Evolutionary conservation across 2,329 filamentous ascomycete species (phyloP).

Genomic region (Hypoxylon sp.): DNA sequence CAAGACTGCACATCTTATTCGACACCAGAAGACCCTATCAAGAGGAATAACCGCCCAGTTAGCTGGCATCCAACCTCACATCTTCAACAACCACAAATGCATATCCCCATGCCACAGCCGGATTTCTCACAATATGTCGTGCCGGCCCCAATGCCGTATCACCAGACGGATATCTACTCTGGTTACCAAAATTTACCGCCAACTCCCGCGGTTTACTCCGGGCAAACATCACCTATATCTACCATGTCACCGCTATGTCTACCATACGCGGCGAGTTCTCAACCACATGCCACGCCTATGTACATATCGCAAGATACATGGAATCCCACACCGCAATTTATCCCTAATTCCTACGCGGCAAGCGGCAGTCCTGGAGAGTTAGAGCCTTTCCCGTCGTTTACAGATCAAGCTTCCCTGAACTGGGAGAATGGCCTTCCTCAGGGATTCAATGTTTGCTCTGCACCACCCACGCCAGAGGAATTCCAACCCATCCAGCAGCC

Average conservation of each 20-base stretch:
- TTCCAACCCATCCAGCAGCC: constrained; percentile 67
- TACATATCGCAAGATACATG: constrained; percentile 60
- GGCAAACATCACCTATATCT: constrained; percentile 69
- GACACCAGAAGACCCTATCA: constrained; percentile 53
- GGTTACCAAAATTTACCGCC: constrained; percentile 64
- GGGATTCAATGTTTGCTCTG: constrained; percentile 62
- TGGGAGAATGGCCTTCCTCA: constrained; percentile 64
- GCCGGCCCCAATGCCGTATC: constrained; percentile 57
- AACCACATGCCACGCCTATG: constrained; percentile 54
- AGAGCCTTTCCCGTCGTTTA: constrained; percentile 55
- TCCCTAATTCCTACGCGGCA: constrained; percentile 50
- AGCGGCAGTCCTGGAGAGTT: constrained; percentile 47
- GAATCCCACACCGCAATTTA: constrained; percentile 54
- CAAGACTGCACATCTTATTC: constrained; percentile 50
- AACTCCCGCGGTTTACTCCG: constrained; percentile 69
- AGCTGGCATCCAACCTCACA: constrained; percentile 82
- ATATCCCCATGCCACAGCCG: constrained; percentile 57
- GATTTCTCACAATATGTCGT: constrained; percentile 58
- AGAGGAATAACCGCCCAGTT: constrained; percentile 70
- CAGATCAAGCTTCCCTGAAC: constrained; percentile 49
- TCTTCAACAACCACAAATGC: constrained; percentile 57
- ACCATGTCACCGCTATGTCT: constrained; percentile 69
- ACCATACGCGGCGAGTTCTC: constrained; percentile 58
- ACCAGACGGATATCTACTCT: constrained; percentile 60
- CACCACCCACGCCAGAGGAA: constrained; percentile 73